phyloP scores from a whole-genome alignment of 495 filamentous ascomycete species.

The Penicillium arizonense region DNA sequence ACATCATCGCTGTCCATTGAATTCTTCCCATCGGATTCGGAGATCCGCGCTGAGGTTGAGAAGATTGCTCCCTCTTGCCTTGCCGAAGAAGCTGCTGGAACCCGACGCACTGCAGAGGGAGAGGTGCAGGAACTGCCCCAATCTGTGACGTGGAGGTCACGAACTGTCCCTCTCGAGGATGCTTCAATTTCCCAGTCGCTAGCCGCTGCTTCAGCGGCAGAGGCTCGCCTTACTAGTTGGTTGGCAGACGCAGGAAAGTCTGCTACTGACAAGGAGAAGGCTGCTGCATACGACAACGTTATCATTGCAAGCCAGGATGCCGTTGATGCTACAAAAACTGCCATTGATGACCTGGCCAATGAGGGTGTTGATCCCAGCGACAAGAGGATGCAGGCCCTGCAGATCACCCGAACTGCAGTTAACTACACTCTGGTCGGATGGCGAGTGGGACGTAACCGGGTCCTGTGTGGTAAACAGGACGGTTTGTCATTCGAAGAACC shows the following conservation, averaged over 20 bases:
- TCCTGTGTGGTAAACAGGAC: constrained; percentile 77
- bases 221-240: constrained; percentile 50
- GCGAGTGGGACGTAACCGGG: constrained; percentile 90
- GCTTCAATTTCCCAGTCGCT: constrained; percentile 83
- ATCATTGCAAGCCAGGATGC: constrained; percentile 91
- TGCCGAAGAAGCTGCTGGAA: constrained; percentile 59
- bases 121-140: constrained; percentile 61
- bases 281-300: constrained; percentile 87
- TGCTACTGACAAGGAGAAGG: constrained; percentile 51
- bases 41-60: constrained; percentile 64
- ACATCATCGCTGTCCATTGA: constrained; percentile 74
- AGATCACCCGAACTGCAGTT: constrained; percentile 87
- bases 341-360: constrained; percentile 81
- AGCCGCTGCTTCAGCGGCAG: constrained; percentile 53
- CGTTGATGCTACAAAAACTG: constrained; percentile 86
- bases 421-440: constrained; percentile 92
- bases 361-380: constrained; percentile 87
- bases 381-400: constrained; percentile 84
- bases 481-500: constrained; percentile 60
- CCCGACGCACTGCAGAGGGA: constrained; percentile 50
- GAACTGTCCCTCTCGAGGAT: constrained; percentile 86
- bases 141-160: constrained; percentile 82
- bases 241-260: constrained; percentile 38
- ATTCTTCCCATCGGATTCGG: constrained; percentile 63
- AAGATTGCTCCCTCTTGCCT: constrained; percentile 69